phyloP scores from a whole-genome alignment of 805 yeast species.

The Peterozyma toletana region DNA sequence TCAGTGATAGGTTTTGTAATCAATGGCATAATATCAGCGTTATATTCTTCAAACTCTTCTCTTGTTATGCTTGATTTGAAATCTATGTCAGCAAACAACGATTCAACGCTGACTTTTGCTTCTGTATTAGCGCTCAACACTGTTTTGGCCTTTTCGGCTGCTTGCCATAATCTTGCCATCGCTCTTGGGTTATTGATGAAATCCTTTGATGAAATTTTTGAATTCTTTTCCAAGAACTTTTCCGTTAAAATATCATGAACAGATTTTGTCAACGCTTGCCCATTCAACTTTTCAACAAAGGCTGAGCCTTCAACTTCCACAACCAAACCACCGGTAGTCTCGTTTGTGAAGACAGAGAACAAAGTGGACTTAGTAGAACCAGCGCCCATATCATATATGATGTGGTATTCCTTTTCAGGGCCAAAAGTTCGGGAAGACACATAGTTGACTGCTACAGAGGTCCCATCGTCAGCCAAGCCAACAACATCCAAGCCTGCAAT shows the following conservation, averaged over 20 bases:
- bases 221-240: constrained; percentile 45
- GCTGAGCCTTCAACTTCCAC: constrained; percentile 71
- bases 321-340: constrained; percentile 29
- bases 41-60: constrained; percentile 66
- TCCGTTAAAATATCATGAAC: constrained; percentile 54
- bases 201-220: constrained; percentile 26
- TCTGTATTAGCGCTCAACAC: constrained; percentile 86
- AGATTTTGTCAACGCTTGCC: constrained; percentile 61
- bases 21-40: constrained; percentile 35
- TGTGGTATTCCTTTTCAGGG: constrained; percentile 46
- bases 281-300: constrained; percentile 63
- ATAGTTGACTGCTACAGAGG: constrained; percentile 84
- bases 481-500: constrained; percentile 61
- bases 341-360: constrained; percentile 48
- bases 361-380: constrained; percentile 85
- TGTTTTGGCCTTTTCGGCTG: constrained; percentile 84
- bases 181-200: constrained; percentile 47
- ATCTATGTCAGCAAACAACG: constrained; percentile 67
- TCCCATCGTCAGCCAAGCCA: constrained; percentile 79
- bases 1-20: constrained; percentile 47
- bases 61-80: constrained; percentile 63
- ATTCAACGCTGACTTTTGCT: constrained; percentile 69
- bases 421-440: constrained; percentile 47
- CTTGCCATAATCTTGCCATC: constrained; percentile 61
- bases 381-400: constrained; percentile 89